These are phyloP conservation scores for Fraxinus excelsior DNA, from an alignment of 257 asterid species.

Conservation along the genomic window DNA sequence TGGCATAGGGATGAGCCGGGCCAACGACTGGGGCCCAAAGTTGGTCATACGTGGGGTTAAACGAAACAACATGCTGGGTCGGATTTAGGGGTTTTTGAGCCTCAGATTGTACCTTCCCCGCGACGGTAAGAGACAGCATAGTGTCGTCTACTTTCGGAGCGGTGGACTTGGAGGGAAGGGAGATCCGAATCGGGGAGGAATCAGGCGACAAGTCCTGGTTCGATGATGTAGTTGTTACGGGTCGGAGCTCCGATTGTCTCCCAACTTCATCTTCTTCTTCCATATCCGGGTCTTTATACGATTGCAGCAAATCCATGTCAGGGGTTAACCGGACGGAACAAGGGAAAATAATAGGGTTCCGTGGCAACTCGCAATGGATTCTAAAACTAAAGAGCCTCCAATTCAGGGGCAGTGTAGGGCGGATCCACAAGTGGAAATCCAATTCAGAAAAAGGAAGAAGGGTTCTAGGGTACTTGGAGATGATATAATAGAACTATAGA, in stretches of 20 bases:
- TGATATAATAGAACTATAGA: too few relatives aligned
- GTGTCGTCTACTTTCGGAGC: slow-evolving; percentile 95
- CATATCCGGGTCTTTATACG: slow-evolving; percentile 37
- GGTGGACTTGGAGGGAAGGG: slow-evolving; percentile 80
- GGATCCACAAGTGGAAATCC: background rate
- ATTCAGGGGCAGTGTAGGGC: too few relatives aligned
- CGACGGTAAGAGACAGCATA: slow-evolving; percentile 79
- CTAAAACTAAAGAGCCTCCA: too few relatives aligned
- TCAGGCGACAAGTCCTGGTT: slow-evolving; percentile 54
- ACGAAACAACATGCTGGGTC: slow-evolving; percentile 80
- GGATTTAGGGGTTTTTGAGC: slow-evolving; percentile 83
- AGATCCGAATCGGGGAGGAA: slow-evolving; percentile 66
- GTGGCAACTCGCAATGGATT: background rate
- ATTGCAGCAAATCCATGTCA: slow-evolving; percentile 54
- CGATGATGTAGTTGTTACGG: slow-evolving; percentile 2
- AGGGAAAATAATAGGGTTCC: background rate
- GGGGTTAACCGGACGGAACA: slow-evolving; percentile 7
- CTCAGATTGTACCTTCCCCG: slow-evolving; percentile 52
- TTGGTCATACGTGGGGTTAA: slow-evolving; percentile 94
- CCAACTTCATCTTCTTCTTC: slow-evolving; percentile 27
- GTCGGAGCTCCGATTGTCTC: background rate
- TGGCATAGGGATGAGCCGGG: slow-evolving; percentile 95
- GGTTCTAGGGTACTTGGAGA: background rate
- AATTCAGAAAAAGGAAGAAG: background rate
- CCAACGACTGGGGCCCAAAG: slow-evolving; percentile 93